Percentiles rank a stretch among this genome's conserved stretches.
Evolutionary conservation across 2,329 filamentous ascomycete species (phyloP).

Genomic region (Hymenoscyphus infarciens): DNA sequence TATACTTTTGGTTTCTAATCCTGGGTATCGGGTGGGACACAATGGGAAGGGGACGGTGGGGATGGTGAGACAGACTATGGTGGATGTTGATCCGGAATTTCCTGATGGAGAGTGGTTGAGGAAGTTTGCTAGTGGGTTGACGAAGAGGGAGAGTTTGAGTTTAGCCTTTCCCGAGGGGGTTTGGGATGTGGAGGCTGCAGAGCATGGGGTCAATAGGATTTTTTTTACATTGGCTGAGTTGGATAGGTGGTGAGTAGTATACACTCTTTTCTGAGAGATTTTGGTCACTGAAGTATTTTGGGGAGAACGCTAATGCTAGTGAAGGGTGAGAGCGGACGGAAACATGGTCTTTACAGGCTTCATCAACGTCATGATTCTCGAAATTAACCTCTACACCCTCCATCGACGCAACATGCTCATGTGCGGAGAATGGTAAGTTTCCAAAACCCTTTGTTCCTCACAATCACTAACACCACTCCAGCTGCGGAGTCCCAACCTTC

Average conservation of each 20-base stretch:
- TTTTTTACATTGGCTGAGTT: conserved; percentile 44
- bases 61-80: conserved; percentile 42
- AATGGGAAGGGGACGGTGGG: conserved; percentile 31
- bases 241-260: conserved; percentile 40
- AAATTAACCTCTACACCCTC: conserved; percentile 29
- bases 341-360: conserved; percentile 40
- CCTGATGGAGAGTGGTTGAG: conserved; percentile 52
- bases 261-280: background rate
- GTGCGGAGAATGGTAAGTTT: conserved; percentile 40
- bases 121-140: conserved; percentile 44
- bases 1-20: conserved; percentile 45
- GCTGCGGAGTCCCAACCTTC: conserved; percentile 52
- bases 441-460: background rate
- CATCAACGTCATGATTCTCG: conserved; percentile 31
- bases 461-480: conserved; percentile 22
- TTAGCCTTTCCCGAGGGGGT: conserved; percentile 43
- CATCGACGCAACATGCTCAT: conserved; percentile 37
- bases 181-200: conserved; percentile 38
- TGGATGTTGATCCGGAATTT: conserved; percentile 54
- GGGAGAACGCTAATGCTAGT: background rate
- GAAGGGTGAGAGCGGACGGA: conserved; percentile 36
- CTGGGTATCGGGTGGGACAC: conserved; percentile 28
- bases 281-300: background rate
- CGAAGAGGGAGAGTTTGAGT: conserved; percentile 48
- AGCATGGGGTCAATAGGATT: conserved; percentile 35